Conservation (phyloP, 2,329 filamentous ascomycete genomes). For the Penicillium palitans region DNA sequence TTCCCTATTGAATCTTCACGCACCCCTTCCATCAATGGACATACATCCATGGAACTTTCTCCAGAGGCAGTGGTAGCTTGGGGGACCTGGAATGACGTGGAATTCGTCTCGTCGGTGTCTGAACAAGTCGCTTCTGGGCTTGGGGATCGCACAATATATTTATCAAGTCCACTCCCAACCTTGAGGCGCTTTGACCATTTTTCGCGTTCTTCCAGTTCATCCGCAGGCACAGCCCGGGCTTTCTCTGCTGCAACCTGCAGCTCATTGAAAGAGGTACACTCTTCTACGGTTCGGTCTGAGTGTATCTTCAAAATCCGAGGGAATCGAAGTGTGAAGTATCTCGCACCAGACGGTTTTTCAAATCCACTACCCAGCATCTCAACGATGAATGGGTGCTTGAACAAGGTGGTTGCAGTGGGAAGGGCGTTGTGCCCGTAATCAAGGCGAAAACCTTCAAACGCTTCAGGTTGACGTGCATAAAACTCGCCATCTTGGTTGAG, state of each 20-base stretch:
- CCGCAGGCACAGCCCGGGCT: conserved; percentile 52
- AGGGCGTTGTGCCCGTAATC: conserved; percentile 46
- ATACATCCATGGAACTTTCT: not conserved
- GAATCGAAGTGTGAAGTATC: conserved; percentile 74
- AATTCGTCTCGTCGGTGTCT: conserved; percentile 9
- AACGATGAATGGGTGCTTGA: conserved; percentile 71
- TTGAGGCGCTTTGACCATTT: conserved; percentile 64
- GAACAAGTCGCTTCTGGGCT: conserved; percentile 26
- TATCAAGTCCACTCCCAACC: conserved; percentile 44
- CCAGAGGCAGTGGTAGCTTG: not conserved
- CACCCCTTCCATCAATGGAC: not conserved
- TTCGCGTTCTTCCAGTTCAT: conserved; percentile 61
- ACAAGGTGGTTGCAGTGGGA: conserved; percentile 50
- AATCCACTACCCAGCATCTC: conserved; percentile 81
- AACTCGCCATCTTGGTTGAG: conserved; percentile 53
- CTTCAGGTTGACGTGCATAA: conserved; percentile 40
- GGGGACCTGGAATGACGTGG: not conserved
- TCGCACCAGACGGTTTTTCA: conserved; percentile 67
- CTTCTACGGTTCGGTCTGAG: conserved; percentile 68
- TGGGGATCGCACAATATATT: conserved; percentile 30
- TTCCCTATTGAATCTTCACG: not conserved
- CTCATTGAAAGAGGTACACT: conserved; percentile 68
- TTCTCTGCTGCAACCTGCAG: conserved; percentile 66
- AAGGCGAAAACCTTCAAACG: conserved; percentile 45
- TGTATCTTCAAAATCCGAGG: conserved; percentile 76